Evolutionary conservation across 2,329 filamentous ascomycete genomes (phyloP), one percentile per base, ranked within the genome.

Genomic region (Cladosporium oxysporum): DNA sequence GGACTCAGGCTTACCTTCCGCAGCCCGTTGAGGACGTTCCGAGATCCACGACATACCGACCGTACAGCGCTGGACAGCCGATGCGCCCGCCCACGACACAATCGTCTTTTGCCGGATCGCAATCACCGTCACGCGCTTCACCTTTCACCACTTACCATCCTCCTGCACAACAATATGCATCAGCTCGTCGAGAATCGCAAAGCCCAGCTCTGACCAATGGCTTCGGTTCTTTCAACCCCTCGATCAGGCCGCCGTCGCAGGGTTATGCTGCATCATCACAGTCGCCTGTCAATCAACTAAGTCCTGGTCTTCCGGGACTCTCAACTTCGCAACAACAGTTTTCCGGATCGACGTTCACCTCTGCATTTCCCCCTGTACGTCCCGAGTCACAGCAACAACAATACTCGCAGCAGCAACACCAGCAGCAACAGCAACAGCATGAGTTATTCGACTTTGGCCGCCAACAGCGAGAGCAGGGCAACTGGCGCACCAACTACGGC

Each of bases 1-100:
- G 61, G 41, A 52, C 23, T 57, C 61, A 63, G 61, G 61, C 61
- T 63, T 63, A 63, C 61, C 50, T 57, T 57, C 50, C 21, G 61
- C 61, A 63, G 61, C 61, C 61, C 61, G 50, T 28, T 63, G 61
- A 63, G 35, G 55, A 52, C 18, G 41, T 52, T n/a, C 28, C 60
- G 21, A 52, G 23, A 23, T 55, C 52, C 28, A 47, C 41, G 41
- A 55, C 50, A 21, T 47, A 57, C 28, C 61, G 61, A 21, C 61
- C 61, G 21, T 63, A 29, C 61, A 57, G 61, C 50, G 50, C 61
- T 26, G 61, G 61, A 57, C 50, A 63, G 26, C 50, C 50, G 4
- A 57, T 63, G 61, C 61, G 50, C 49, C 61, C 50, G 11, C 50
- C 50, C 6, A 57, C 61, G 23, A 53, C 29, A 14, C 55, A 59